Evolutionary conservation across 768 basidiomycete genomes (phyloP), one percentile per base, ranked within the genome.

Genomic region (Lentinula sp.): DNA sequence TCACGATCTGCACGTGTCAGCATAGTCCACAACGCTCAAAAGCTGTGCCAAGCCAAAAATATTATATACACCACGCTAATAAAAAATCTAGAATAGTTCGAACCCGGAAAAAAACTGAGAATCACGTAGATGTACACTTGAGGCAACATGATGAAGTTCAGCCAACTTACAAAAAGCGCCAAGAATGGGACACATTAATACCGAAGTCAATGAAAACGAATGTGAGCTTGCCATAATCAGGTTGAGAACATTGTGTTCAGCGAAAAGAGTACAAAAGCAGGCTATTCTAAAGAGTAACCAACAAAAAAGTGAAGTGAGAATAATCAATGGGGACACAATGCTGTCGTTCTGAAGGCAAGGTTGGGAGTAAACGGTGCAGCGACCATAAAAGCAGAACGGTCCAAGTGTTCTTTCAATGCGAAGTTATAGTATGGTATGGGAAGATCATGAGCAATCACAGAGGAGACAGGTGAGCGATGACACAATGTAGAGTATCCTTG

Each of bases 201-300:
- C 45, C 16, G 21, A 23, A 7, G 7, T 9, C 51, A 28, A 52
- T 21, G 4, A 28, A 52, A 60, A 60, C 59, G 59, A 60, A 49
- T 32, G 50, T 52, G 50, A 49, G 49, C 59, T 60, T 60, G 59
- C 59, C 59, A 60, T 51, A 35, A 39, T 23, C 23, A 43, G n/a
- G 45, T 28, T 45, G 7, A 23, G 15, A 43, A 57, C 42, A 48
- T 13, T 11, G 46, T 39, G 37, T 59, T 28, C 15, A 51, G 15
- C 6, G 9, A 10, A 52, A 52, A 15, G 37, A 35, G 53, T 37
- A 55, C 37, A 55, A 9, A 40, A 28, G 28, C 28, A 23, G 18
- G 53, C 18, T n/a, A 49, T 51, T 34, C 45, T 50, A 50, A 37
- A 23, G 16, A 34, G 35, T 55, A 55, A 39, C 39, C 39, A 50